Conservation (phyloP, 176 grass and related monocot genomes). For the Avena sativa region DNA sequence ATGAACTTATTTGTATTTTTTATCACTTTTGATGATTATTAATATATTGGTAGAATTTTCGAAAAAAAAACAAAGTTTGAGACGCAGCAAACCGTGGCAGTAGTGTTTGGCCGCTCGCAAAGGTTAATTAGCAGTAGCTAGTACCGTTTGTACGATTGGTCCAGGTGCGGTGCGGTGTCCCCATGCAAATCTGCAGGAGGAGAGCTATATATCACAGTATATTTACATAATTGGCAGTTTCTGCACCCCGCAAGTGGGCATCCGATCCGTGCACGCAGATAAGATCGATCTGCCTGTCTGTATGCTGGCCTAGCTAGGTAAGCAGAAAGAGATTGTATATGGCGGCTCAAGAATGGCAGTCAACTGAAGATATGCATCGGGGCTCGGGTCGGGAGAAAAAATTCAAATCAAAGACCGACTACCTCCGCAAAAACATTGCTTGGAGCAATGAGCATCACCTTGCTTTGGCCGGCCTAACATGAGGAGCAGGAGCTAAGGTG, state of each 20-base stretch:
- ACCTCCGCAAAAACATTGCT: neutral
- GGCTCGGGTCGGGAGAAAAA: neutral
- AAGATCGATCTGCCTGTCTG: constrained; percentile 14
- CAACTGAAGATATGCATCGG: neutral
- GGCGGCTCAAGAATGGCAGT: neutral
- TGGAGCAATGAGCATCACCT: too few relatives aligned
- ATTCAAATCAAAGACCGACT: neutral
- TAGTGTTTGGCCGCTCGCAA: neutral
- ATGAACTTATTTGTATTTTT: too few relatives aligned
- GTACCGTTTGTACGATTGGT: constrained; percentile 7
- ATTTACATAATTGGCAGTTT: constrained; percentile 18
- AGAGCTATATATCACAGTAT: constrained; percentile 4
- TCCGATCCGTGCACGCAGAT: neutral
- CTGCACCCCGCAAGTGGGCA: constrained; percentile 12
- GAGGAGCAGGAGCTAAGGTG: constrained; percentile 75
- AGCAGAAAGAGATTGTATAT: neutral
- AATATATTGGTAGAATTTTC: neutral
- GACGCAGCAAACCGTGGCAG: neutral
- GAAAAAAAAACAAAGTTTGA: neutral
- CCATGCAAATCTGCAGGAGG: constrained; percentile 11
- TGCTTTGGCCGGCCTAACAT: constrained; percentile 53
- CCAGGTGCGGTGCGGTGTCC: neutral
- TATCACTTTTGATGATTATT: too few relatives aligned
- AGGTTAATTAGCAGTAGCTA: neutral
- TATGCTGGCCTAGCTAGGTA: neutral